Evolutionary conservation across 169 alveolate species (phyloP).

Genomic region (Eimeria necatrix): DNA sequence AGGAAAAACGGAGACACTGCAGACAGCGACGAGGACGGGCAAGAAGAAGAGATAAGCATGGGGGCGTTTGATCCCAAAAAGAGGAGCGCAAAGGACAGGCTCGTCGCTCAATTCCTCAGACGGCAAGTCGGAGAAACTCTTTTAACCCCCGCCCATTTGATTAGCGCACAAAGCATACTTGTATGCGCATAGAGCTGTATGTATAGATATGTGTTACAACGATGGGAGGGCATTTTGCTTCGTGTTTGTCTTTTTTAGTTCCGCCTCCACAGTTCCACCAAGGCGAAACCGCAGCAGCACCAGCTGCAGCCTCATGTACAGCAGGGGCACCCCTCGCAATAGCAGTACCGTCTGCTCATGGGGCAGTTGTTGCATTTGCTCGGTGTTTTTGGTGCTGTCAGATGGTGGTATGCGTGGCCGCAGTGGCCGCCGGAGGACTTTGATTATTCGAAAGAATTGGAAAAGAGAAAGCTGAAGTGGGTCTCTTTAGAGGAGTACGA

Average conservation of each 20-base stretch:
- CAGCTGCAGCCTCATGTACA: not conserved
- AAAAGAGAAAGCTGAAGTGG: slow-evolving; percentile 86
- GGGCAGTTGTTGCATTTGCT: not conserved
- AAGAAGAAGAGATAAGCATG: slow-evolving; percentile 83
- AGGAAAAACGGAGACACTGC: slow-evolving; percentile 1
- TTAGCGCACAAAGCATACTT: too few species aligned
- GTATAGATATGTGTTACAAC: too few species aligned
- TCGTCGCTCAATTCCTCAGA: slow-evolving; percentile 86
- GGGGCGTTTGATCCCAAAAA: slow-evolving; percentile 87
- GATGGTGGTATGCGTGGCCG: slow-evolving; percentile 95
- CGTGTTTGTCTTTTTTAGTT: too few species aligned
- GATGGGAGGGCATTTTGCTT: too few species aligned
- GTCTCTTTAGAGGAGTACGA: slow-evolving; percentile 91
- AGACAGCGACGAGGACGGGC: slow-evolving; percentile 62
- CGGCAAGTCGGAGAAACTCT: slow-evolving; percentile 9
- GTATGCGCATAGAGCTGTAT: too few species aligned
- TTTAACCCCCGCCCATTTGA: too few species aligned
- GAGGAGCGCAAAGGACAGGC: slow-evolving; percentile 83
- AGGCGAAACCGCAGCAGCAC: not conserved
- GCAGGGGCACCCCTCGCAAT: not conserved
- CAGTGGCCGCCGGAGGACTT: slow-evolving; percentile 94
- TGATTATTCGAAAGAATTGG: slow-evolving; percentile 85
- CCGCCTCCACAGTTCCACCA: not conserved
- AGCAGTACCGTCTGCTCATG: not conserved
- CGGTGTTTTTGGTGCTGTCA: slow-evolving; percentile 76